phyloP scores from a whole-genome alignment of 345 rosid species.

The Reutealis trisperma region DNA sequence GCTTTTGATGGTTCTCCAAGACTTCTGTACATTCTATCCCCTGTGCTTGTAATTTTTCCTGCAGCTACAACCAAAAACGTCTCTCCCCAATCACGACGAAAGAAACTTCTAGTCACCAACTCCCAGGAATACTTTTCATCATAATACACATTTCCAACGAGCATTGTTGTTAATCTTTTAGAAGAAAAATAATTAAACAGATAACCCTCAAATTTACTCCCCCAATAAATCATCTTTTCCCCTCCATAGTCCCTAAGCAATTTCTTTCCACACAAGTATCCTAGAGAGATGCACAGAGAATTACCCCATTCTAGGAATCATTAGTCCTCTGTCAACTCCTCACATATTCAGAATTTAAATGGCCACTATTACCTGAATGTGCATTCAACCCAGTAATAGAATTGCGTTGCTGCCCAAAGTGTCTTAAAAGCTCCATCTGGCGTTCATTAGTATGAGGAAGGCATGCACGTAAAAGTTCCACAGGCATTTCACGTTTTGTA shows the following conservation, averaged over 20 bases:
- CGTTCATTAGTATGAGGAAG: constrained; percentile 84
- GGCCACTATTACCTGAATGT: constrained; percentile 44
- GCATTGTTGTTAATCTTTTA: neutral
- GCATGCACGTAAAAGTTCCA: constrained; percentile 90
- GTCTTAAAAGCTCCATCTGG: constrained; percentile 71
- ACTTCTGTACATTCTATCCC: constrained; percentile 35
- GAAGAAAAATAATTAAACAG: constrained; percentile 16
- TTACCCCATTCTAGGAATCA: neutral
- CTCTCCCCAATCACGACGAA: constrained; percentile 40
- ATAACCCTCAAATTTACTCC: constrained; percentile 22
- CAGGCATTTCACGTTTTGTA: constrained; percentile 90
- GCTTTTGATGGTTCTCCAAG: neutral
- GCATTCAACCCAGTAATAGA: constrained; percentile 33
- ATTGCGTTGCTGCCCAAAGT: constrained; percentile 64
- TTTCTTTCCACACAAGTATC: neutral
- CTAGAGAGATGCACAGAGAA: neutral
- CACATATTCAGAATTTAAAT: constrained; percentile 65
- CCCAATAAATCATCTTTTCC: constrained; percentile 24
- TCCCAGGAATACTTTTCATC: constrained; percentile 24
- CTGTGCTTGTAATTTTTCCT: constrained; percentile 19
- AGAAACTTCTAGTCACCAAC: constrained; percentile 44
- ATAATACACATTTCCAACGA: constrained; percentile 45
- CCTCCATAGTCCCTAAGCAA: constrained; percentile 2
- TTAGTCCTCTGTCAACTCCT: constrained; percentile 39
- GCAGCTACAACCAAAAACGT: constrained; percentile 55